Evolutionary conservation across 2,329 filamentous ascomycete species (phyloP).

Genomic region (Talaromyces albobiverticillius): DNA sequence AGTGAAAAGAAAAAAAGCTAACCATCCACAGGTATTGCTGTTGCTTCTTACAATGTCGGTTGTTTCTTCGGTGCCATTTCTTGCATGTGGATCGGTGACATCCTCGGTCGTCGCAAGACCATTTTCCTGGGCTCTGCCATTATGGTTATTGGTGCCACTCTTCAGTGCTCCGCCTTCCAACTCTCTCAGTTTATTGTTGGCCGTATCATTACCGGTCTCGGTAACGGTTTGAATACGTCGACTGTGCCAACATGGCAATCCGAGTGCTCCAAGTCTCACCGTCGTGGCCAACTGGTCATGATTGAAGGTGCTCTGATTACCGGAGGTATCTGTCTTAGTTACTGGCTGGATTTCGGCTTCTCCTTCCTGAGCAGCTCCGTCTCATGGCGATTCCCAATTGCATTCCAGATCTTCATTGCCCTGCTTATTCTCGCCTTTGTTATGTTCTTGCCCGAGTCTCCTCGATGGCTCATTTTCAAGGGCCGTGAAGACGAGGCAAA

Average conservation of each 20-base stretch:
- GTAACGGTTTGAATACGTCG: conserved; percentile 52
- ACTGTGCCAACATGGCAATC: conserved; percentile 54
- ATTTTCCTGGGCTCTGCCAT: conserved; percentile 50
- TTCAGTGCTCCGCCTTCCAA: conserved; percentile 48
- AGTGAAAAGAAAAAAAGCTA: not conserved
- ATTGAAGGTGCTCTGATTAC: conserved; percentile 53
- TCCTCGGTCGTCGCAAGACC: conserved; percentile 50
- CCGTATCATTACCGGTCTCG: conserved; percentile 52
- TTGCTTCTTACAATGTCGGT: conserved; percentile 47
- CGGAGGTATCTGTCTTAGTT: conserved; percentile 49
- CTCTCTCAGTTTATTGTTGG: conserved; percentile 52
- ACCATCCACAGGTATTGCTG: conserved; percentile 32
- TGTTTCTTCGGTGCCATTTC: conserved; percentile 51
- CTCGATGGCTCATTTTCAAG: conserved; percentile 58
- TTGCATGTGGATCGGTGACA: conserved; percentile 52
- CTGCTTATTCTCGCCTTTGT: conserved; percentile 50
- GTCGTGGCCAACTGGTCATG: conserved; percentile 52
- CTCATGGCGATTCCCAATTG: conserved; percentile 57
- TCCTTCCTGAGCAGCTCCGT: conserved; percentile 48
- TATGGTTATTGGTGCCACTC: conserved; percentile 49
- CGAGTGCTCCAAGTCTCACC: conserved; percentile 51
- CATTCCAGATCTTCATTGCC: conserved; percentile 58
- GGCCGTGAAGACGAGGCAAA: conserved; percentile 53
- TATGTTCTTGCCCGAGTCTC: conserved; percentile 55
- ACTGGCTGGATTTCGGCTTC: conserved; percentile 53